Base-by-base conservation (phyloP, 768 basidiomycete genomes). In the Hypholoma fasciculare region DNA sequence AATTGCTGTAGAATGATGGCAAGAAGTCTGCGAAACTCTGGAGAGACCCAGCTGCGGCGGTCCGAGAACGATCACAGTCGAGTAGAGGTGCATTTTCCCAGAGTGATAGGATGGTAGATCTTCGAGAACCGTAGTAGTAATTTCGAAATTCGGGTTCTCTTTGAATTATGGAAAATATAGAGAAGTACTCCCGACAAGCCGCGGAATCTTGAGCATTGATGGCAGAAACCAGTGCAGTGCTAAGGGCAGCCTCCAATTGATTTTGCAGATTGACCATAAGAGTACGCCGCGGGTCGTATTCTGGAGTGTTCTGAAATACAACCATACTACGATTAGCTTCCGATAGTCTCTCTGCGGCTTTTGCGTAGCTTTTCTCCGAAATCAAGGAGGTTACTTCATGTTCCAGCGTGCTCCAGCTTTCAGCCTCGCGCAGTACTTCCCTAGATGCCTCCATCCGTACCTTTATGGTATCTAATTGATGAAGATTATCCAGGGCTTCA, bases 361-460 rank as follows among this genome's bases (percentile, higher is more conserved):
- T 94, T 50, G 83, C 83, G 68, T 92, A 96, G 62, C 80, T 86
- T 65, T 83, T 82, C 63, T 94, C 91, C 13, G 81, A 74, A 42
- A 98, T 80, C n/a, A 96, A 81, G 2, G 89, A 79, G 0, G 90
- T 92, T 48, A 97, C 90, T 74, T 99, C 97, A 37, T 90, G 82
- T 70, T 98, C 97, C 47, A 99, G 81, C 2, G 93, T 92, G 57
- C 89, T 92, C 97, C 97, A 99, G 63, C 89, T 92, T 77, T 98
- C 96, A 12, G 97, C 96, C 69, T 98, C 96, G 23, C 89, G 85
- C 37, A 98, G 74, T 16, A 98, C 94, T 61, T 94, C 94, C 36
- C 95, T 80, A 1, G 94, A 83, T 0, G 87, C 86, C 69, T 95
- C 94, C 93, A 99, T 95, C 19, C 89, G 80, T 20, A 76, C 77